Conservation (phyloP, 768 basidiomycete genomes). For the Hirschioporus abietinus region DNA sequence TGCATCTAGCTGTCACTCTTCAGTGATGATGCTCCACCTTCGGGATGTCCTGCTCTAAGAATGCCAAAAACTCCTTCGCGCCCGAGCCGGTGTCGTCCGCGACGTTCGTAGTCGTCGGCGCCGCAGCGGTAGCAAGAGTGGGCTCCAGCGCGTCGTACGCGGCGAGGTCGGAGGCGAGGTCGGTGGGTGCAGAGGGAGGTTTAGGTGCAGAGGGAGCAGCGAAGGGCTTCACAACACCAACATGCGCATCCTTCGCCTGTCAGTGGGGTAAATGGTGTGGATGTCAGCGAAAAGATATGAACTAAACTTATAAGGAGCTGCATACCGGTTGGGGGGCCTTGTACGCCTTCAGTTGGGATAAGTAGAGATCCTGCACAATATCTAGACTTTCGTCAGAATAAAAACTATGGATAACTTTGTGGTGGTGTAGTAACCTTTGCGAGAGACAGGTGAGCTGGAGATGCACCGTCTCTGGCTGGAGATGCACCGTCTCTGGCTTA, state of each 20-base stretch:
- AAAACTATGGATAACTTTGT: slow-evolving; percentile 9
- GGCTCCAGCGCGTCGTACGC: slow-evolving; percentile 86
- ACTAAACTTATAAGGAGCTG: slow-evolving; percentile 13
- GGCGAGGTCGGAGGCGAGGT: slow-evolving; percentile 84
- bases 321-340: slow-evolving; percentile 70
- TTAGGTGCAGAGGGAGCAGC: slow-evolving; percentile 68
- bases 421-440: slow-evolving; percentile 51
- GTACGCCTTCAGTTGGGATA: slow-evolving; percentile 87
- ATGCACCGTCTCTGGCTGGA: slow-evolving; percentile 40
- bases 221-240: slow-evolving; percentile 82
- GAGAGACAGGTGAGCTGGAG: slow-evolving; percentile 51
- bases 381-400: slow-evolving; percentile 41
- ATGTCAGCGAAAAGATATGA: slow-evolving; percentile 5
- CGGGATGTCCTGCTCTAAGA: slow-evolving; percentile 79
- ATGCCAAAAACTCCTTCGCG: slow-evolving; percentile 72
- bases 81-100: slow-evolving; percentile 35
- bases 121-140: slow-evolving; percentile 27
- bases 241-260: slow-evolving; percentile 87
- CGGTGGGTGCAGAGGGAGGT: slow-evolving; percentile 67
- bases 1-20: not conserved
- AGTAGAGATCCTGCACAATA: slow-evolving; percentile 87
- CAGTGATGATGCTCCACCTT: slow-evolving; percentile 55
- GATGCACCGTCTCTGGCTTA: slow-evolving; percentile 28
- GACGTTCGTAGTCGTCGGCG: slow-evolving; percentile 29
- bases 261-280: not conserved